Conservation (phyloP, 805 yeast genomes). For the Jamesozyma jinghongensis region DNA sequence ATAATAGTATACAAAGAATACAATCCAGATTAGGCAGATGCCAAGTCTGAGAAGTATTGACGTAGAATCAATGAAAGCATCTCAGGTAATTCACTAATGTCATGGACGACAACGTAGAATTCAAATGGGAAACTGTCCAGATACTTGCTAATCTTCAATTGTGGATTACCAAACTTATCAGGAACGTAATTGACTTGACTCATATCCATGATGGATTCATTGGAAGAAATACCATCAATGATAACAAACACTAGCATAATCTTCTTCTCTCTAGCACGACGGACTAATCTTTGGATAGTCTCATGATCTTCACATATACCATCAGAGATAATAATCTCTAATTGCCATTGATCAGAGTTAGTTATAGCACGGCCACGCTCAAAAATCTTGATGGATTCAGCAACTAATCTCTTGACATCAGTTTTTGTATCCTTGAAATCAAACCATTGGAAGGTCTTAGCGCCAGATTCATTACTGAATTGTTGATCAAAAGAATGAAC, state of each 20-base stretch:
- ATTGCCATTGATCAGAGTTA: conserved; percentile 76
- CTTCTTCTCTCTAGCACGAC: conserved; percentile 84
- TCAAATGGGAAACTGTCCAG: conserved; percentile 95
- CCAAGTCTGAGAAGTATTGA: conserved; percentile 79
- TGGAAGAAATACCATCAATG: conserved; percentile 72
- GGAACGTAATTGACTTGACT: conserved; percentile 79
- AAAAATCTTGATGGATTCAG: conserved; percentile 64
- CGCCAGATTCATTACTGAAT: conserved; percentile 76
- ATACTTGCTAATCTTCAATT: conserved; percentile 70
- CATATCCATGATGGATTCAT: conserved; percentile 88
- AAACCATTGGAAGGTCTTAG: conserved; percentile 76
- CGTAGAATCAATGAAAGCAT: conserved; percentile 83
- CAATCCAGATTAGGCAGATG: conserved; percentile 22
- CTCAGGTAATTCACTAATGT: conserved; percentile 82
- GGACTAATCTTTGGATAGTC: conserved; percentile 69
- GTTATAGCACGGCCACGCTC: conserved; percentile 45
- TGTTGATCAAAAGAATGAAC: conserved; percentile 87
- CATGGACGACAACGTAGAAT: conserved; percentile 86
- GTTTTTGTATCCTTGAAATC: conserved; percentile 84
- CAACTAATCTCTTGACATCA: conserved; percentile 66
- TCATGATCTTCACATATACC: conserved; percentile 97
- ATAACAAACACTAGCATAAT: conserved; percentile 93
- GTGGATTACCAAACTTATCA: conserved; percentile 60
- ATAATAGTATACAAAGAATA: background rate
- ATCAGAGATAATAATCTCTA: conserved; percentile 87